Percentiles rank a stretch among this genome's conserved stretches.
These are phyloP conservation scores for Moricandia arvensis DNA, from an alignment of 345 rosid species.

Conservation along the genomic window DNA sequence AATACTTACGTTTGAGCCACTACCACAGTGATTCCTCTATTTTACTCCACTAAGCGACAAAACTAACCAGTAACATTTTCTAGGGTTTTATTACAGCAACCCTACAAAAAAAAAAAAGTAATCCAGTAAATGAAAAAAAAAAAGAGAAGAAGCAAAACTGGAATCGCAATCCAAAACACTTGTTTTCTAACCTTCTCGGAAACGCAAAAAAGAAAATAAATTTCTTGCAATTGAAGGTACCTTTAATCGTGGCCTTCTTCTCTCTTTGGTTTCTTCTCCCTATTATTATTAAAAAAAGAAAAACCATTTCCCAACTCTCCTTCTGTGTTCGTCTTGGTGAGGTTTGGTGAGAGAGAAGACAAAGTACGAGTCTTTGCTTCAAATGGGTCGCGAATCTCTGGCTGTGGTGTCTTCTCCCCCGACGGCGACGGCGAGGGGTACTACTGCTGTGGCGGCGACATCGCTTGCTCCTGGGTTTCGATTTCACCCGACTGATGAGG, in stretches of 20 bases:
- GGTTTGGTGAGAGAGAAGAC: constrained; percentile 8
- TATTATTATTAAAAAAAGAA: constrained; percentile 39
- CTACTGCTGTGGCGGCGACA: background rate
- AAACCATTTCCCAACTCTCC: constrained; percentile 27
- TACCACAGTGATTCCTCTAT: constrained; percentile 5
- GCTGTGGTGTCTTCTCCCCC: constrained; percentile 27
- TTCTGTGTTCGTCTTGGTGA: background rate
- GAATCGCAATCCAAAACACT: constrained; percentile 13
- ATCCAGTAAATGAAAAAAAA: background rate
- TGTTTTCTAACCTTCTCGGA: constrained; percentile 24
- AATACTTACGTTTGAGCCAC: background rate
- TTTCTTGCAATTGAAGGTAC: constrained; percentile 86
- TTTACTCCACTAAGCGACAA: constrained; percentile 33
- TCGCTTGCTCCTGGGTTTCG: background rate
- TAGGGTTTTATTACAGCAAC: constrained; percentile 31
- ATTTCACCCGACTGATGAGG: background rate
- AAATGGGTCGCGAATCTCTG: constrained; percentile 42
- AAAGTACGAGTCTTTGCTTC: constrained; percentile 9
- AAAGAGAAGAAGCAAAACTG: constrained; percentile 4
- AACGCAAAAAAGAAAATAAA: constrained; percentile 37
- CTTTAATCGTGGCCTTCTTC: constrained; percentile 19
- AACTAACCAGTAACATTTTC: constrained; percentile 20
- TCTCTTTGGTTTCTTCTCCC: constrained; percentile 47
- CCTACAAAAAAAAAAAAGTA: background rate
- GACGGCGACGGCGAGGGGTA: background rate